Base-by-base conservation (phyloP, 495 filamentous ascomycete species). In the Aspergillus bridgeri region DNA sequence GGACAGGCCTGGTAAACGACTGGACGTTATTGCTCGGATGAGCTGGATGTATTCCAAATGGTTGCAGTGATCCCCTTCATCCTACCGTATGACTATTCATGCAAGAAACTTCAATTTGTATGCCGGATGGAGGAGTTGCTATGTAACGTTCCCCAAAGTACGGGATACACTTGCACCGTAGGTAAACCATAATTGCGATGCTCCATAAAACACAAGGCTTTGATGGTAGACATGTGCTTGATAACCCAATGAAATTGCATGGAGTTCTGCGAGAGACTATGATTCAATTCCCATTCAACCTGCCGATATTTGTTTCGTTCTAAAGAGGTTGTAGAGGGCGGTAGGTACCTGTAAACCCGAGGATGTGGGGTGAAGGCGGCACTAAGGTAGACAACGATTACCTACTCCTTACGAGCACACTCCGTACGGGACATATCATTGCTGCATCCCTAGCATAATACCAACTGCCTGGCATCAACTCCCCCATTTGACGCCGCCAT, bases 31-130 rank as follows among this genome's bases (percentile, higher is more conserved):
- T 42, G 86, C 90, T 57, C 81, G 94, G 57, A 89, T 97, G 59
- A 78, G 87, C 54, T 97, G 94, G 88, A 87, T 88, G 11, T 96
- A 97, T 79, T 83, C 83, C 7, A 88, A 86, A 64, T 94, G 86
- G 85, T 69, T 92, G 27, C 68, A 60, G 58, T 61, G n/a, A 60
- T 43, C 22, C 7, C 5, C 42, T 20, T 23, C 18, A 24, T 21
- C 1, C n/a, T 15, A n/a, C 20, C 9, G 6, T 47, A 20, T 8
- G 45, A 18, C 45, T 47, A 13, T 18, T 18, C 18, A 47, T 6
- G 45, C 7, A 19, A n/a, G 5, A 13, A 20, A 9, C 21, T 1
- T 47, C 45, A 21, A 47, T 20, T 38, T 38, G 1, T 9, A 2
- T 9, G 33, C 4, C 3, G 4, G 2, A 1, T 15, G 13, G 33